Evolutionary conservation across 2,329 filamentous ascomycete species (phyloP).

Genomic region (Tolypocladium pustulatum): DNA sequence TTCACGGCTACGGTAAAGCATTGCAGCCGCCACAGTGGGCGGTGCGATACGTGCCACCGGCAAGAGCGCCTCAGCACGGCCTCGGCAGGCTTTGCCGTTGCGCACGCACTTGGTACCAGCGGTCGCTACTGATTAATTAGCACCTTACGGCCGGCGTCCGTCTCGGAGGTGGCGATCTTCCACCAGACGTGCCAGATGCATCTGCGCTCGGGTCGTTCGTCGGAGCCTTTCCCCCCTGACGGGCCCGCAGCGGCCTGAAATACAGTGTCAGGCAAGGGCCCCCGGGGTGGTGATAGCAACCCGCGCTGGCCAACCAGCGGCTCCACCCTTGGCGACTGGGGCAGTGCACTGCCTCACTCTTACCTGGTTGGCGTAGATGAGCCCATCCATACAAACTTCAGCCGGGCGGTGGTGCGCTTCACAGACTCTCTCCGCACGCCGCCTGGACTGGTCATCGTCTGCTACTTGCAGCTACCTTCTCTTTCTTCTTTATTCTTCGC

Average conservation of each 20-base stretch:
- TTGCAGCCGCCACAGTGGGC: neutral
- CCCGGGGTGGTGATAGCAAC: neutral
- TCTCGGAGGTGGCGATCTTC: neutral
- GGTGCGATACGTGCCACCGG: neutral
- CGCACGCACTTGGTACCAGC: too few species aligned
- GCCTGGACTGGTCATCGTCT: neutral
- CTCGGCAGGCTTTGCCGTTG: neutral
- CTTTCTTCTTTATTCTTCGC: neutral
- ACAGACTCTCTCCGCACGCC: neutral
- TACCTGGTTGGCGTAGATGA: neutral
- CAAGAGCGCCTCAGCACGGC: neutral
- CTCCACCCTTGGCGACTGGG: neutral
- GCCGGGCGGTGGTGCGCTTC: neutral
- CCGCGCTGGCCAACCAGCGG: neutral
- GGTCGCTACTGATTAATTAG: too few species aligned
- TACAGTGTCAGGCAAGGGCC: neutral
- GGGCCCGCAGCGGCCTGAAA: neutral
- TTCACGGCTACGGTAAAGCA: neutral
- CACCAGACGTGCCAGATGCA: neutral
- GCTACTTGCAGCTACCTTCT: neutral
- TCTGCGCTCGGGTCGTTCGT: neutral
- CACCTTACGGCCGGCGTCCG: too few species aligned
- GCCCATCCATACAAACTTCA: neutral
- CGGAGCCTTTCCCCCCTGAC: neutral
- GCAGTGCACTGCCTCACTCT: conserved; percentile 1